Base-by-base conservation (phyloP, 1,284 basidiomycete genomes). In the Austroboletus niveus region DNA sequence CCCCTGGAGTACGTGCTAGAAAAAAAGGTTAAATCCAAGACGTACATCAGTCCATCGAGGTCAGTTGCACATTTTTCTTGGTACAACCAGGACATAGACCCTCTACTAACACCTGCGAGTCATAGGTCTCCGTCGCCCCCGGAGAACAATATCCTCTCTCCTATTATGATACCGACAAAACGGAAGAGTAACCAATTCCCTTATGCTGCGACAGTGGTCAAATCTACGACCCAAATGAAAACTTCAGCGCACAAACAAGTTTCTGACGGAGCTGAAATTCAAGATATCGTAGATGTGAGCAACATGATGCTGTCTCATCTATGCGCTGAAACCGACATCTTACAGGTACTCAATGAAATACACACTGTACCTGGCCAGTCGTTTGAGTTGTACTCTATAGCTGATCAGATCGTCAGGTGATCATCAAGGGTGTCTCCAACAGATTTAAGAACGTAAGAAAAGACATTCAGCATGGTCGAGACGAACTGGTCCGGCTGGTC, bases 401-500 rank as follows among this genome's bases (percentile, higher is more conserved):
- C 56, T 62, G 24, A 67, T 54, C 27, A 38, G 20, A 39, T 36
- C 14, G 31, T 48, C 39, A 81, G 75, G 73, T 71, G 17, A 64
- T 81, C 17, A 56, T 79, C 17, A 65, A 64, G 43, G 76, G 75
- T 32, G 69, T 81, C 36, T 65, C 66, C 1, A 68, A 66, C 36
- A 75, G 69, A 41, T 75, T 80, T 48, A 70, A 70, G 31, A 66
- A 62, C 43, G 69, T 78, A 27, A 70, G 63, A 47, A 70, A 64
- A n/a, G 72, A 76, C 20, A 69, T 76, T 14, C 73, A 72, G 11
- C 58, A 60, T 7, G 73, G 72, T 31, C 69, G 74, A 46, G 65
- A 74, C 24, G 64, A 62, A 27, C 69, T 82, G 30, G 60, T 80
- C 14, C 69, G 65, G 5, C 70, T 73, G 34, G 75, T 76, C 27